These are phyloP conservation scores for Kodamaea plutei DNA, from an alignment of 1,139 yeast species.

Conservation along the genomic window DNA sequence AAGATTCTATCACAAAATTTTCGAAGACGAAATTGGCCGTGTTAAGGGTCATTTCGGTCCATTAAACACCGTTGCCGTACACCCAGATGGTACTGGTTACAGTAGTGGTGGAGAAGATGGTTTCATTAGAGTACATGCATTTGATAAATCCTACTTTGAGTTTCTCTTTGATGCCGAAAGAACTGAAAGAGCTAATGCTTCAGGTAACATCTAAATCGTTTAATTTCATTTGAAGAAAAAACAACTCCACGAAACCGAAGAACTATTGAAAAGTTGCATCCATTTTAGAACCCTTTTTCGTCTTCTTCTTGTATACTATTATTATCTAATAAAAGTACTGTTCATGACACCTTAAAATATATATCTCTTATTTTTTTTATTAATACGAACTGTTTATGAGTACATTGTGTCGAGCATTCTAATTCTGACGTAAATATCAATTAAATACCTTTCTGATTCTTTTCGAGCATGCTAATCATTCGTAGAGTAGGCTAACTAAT, in stretches of 20 bases:
- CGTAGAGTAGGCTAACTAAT: too few relatives aligned
- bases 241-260: neutral
- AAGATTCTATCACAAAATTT: conserved; percentile 90
- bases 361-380: too few relatives aligned
- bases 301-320: conserved; percentile 4
- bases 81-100: conserved; percentile 90
- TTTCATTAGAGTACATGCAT: conserved; percentile 87
- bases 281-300: too few relatives aligned
- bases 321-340: conserved; percentile 2
- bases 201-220: conserved; percentile 20
- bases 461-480: too few relatives aligned
- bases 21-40: conserved; percentile 94
- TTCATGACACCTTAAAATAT: neutral
- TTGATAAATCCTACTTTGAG: conserved; percentile 88
- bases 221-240: too few relatives aligned
- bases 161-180: conserved; percentile 84
- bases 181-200: conserved; percentile 54
- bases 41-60: conserved; percentile 99
- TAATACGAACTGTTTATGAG: too few relatives aligned
- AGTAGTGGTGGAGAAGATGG: conserved; percentile 99
- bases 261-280: conserved; percentile 2
- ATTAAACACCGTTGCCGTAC: conserved; percentile 86
- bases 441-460: too few relatives aligned
- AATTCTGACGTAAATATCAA: too few relatives aligned
- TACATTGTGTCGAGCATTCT: too few relatives aligned